Percentiles rank a stretch among this genome's conserved stretches.
These are phyloP conservation scores for Globisporangium camurandrum DNA, from an alignment of 352 stramenopile species.

Conservation along the genomic window DNA sequence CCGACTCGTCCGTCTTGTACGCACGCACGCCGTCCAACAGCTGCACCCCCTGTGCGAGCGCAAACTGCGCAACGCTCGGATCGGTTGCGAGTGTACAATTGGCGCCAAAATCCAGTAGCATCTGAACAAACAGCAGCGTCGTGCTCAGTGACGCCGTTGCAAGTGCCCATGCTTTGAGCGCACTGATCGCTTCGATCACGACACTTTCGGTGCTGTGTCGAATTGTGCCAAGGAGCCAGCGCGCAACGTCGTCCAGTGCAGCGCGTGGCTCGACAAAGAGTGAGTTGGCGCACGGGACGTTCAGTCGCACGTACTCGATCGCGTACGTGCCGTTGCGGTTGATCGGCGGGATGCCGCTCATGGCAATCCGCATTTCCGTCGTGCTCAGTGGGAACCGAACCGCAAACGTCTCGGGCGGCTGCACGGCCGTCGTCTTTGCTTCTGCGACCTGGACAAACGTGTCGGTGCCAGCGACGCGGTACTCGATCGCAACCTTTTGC, in stretches of 20 bases:
- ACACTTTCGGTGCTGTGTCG: slow-evolving; percentile 40
- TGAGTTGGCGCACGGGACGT: slow-evolving; percentile 41
- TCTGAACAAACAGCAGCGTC: slow-evolving; percentile 62
- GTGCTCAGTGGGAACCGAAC: slow-evolving; percentile 32
- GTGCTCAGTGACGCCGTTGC: slow-evolving; percentile 68
- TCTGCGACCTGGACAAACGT: slow-evolving; percentile 36
- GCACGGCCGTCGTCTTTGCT: slow-evolving; percentile 12
- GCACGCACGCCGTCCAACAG: slow-evolving; percentile 37
- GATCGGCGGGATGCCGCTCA: slow-evolving; percentile 46
- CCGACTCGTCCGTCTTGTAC: slow-evolving; percentile 37
- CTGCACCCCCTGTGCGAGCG: slow-evolving; percentile 35
- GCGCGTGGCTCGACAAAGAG: slow-evolving; percentile 56
- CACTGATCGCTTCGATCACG: slow-evolving; percentile 49
- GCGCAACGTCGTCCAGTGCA: slow-evolving; percentile 47
- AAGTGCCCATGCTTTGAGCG: slow-evolving; percentile 64
- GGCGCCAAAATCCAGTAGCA: slow-evolving; percentile 38
- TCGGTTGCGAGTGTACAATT: slow-evolving; percentile 9
- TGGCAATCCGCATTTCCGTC: slow-evolving; percentile 46
- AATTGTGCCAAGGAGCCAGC: slow-evolving; percentile 54
- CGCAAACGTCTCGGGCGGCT: slow-evolving; percentile 26
- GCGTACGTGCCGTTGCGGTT: slow-evolving; percentile 70
- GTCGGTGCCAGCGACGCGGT: slow-evolving; percentile 25
- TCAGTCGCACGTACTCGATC: slow-evolving; percentile 58
- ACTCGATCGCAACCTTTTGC: slow-evolving; percentile 49
- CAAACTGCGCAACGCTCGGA: slow-evolving; percentile 22